A percentile compares a stretch with the other conserved stretches of the same genome.
Evolutionary conservation across 306 rosid species (phyloP).

Genomic region (Cajanus cajan): DNA sequence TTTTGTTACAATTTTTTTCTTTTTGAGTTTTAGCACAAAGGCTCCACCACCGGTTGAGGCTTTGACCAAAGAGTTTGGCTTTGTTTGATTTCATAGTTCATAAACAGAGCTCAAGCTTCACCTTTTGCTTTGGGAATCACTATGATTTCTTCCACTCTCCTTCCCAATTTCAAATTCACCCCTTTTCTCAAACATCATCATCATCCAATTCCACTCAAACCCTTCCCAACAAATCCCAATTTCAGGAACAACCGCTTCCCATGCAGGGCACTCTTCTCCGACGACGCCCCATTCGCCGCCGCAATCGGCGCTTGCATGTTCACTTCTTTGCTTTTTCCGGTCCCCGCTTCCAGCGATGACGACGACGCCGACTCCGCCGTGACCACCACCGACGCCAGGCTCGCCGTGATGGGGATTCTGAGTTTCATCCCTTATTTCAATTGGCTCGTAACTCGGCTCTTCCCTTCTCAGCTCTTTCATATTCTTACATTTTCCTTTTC

Average conservation of each 20-base stretch:
- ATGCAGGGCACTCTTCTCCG: conserved; percentile 54
- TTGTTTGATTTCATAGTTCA: too few species aligned
- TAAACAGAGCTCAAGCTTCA: too few species aligned
- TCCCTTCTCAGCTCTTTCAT: background rate
- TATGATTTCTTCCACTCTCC: conserved; percentile 5
- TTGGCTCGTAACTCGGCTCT: conserved; percentile 65
- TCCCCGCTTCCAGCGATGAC: conserved; percentile 20
- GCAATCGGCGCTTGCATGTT: conserved; percentile 90
- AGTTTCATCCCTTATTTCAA: conserved; percentile 95
- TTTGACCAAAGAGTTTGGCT: too few species aligned
- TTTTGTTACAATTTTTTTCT: background rate
- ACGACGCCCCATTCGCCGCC: conserved; percentile 75
- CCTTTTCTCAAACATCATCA: background rate
- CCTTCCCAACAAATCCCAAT: conserved; percentile 1
- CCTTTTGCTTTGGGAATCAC: background rate
- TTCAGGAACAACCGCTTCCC: background rate
- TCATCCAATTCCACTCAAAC: conserved; percentile 14
- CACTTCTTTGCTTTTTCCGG: conserved; percentile 64
- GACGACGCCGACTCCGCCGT: conserved; percentile 53
- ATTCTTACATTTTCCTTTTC: background rate
- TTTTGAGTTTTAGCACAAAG: too few species aligned
- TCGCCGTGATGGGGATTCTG: conserved; percentile 76
- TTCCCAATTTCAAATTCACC: conserved; percentile 10
- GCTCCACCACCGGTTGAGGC: too few species aligned
- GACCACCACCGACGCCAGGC: conserved; percentile 64